phyloP scores from a whole-genome alignment of 805 yeast species.

The Candida vaughaniae region DNA sequence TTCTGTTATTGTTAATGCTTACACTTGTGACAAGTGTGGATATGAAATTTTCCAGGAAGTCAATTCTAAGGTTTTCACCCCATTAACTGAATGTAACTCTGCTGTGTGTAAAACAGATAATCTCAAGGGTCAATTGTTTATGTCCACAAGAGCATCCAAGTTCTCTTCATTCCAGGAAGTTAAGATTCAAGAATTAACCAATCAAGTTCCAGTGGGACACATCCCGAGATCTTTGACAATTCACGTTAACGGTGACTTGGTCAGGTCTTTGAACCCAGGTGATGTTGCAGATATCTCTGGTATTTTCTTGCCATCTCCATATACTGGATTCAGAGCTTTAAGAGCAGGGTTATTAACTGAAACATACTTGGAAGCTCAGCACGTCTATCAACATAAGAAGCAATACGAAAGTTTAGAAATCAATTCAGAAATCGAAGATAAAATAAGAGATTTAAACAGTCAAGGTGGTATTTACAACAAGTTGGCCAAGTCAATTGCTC shows the following conservation, averaged over 20 bases:
- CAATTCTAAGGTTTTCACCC: constrained; percentile 76
- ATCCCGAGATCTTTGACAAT: constrained; percentile 86
- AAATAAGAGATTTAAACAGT: constrained; percentile 49
- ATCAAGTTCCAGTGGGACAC: constrained; percentile 97
- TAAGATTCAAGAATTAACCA: constrained; percentile 88
- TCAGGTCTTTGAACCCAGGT: constrained; percentile 87
- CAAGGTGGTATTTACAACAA: constrained; percentile 76
- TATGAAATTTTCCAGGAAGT: constrained; percentile 96
- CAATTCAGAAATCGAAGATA: constrained; percentile 53
- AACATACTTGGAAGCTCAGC: constrained; percentile 87
- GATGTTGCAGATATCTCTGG: constrained; percentile 94
- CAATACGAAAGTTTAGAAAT: constrained; percentile 69
- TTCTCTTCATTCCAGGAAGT: constrained; percentile 95
- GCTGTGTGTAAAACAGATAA: constrained; percentile 74
- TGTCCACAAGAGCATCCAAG: constrained; percentile 94
- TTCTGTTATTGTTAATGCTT: constrained; percentile 84
- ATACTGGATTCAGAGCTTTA: constrained; percentile 91
- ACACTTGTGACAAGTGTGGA: constrained; percentile 97
- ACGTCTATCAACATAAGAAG: constrained; percentile 82
- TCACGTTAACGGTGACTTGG: constrained; percentile 90
- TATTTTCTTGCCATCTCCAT: constrained; percentile 88
- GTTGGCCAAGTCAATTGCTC: constrained; percentile 88
- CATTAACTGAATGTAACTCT: constrained; percentile 85
- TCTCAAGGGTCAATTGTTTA: constrained; percentile 83
- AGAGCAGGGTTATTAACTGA: constrained; percentile 93